Base-by-base conservation (phyloP, 306 rosid species). In the Cicer judaicum region DNA sequence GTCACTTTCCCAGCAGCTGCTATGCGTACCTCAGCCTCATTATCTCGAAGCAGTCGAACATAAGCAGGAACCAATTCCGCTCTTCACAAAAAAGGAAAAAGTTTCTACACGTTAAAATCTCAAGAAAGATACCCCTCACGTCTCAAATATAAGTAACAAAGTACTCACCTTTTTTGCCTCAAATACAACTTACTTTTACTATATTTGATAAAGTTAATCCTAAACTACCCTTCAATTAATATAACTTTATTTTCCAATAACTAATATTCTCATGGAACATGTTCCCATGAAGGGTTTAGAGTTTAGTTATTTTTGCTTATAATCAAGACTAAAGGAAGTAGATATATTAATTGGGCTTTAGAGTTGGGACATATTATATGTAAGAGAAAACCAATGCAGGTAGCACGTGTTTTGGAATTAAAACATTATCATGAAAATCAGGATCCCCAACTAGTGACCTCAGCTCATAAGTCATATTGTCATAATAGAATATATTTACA, bases 1-100 rank as follows among this genome's bases (percentile, higher is more conserved):
- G 98, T 94, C 24, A 94, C 97, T 88, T 90, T 90, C 48, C 98
- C 98, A 73, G 98, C 98, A 80, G 98, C 96, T 78, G 98, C 97
- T 82, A 94, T 94, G 43, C 98, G 98, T 66, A 94, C 98, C 90
- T 94, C 98, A 61, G 98, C 97, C 78, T 94, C 98, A 52, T 91
- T 94, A 84, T 94, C 98, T 59, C 97, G 96, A 70, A 94, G 97
- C 79, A 94, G 74, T 64, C 98, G 94, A 74, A 93, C 98, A 76
- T 94, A 94, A 13, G 98, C 96, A 24, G 97, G 98, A 65, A 94
- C 97, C 90, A 94, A 84, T 67, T 94, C 98, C 79, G 74, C 76
- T 86, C 98, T 94, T 59, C 41, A 55, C 61, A 82, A 50, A 69
- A 46, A 72, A 29, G 36, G 36, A 62, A 81, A 40, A 7, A 68